Evolutionary conservation across 257 asterid species (phyloP).

Genomic region (Scutellaria barbata): DNA sequence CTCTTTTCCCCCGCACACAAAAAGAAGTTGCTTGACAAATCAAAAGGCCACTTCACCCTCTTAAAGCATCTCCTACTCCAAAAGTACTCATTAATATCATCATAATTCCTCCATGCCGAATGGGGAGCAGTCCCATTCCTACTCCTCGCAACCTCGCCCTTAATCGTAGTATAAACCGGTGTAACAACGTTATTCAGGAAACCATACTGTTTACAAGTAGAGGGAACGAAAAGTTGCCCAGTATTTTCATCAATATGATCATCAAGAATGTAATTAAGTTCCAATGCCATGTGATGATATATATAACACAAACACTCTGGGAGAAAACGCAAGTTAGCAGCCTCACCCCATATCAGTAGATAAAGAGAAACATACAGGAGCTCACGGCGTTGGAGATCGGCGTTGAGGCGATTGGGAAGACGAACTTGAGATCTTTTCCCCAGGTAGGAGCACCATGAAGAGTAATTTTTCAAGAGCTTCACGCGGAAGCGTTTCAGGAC

Average conservation of each 20-base stretch:
- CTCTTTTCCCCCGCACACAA: constrained; percentile 52
- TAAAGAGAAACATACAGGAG: constrained; percentile 78
- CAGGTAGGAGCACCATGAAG: constrained; percentile 83
- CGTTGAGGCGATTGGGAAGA: constrained; percentile 63
- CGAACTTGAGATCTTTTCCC: constrained; percentile 73
- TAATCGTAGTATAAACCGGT: constrained; percentile 64
- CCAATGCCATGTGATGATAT: constrained; percentile 88
- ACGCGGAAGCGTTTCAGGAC: constrained; percentile 74
- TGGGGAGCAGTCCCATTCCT: constrained; percentile 93
- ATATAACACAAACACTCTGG: constrained; percentile 93
- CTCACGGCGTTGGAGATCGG: constrained; percentile 72
- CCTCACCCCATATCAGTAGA: constrained; percentile 88
- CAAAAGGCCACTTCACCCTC: constrained; percentile 86
- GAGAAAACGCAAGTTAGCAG: constrained; percentile 77
- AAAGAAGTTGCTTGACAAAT: constrained; percentile 64
- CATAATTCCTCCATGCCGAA: constrained; percentile 98
- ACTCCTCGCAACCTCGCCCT: constrained; percentile 85
- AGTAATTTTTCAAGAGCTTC: constrained; percentile 79
- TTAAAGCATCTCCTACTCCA: constrained; percentile 89
- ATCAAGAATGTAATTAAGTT: constrained; percentile 79
- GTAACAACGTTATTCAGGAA: constrained; percentile 63
- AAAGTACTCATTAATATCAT: constrained; percentile 90
- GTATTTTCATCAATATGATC: constrained; percentile 73
- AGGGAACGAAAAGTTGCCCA: constrained; percentile 68
- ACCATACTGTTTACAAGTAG: constrained; percentile 68